phyloP scores from a whole-genome alignment of 352 stramenopile species.

The Phytophthora cryptogea region DNA sequence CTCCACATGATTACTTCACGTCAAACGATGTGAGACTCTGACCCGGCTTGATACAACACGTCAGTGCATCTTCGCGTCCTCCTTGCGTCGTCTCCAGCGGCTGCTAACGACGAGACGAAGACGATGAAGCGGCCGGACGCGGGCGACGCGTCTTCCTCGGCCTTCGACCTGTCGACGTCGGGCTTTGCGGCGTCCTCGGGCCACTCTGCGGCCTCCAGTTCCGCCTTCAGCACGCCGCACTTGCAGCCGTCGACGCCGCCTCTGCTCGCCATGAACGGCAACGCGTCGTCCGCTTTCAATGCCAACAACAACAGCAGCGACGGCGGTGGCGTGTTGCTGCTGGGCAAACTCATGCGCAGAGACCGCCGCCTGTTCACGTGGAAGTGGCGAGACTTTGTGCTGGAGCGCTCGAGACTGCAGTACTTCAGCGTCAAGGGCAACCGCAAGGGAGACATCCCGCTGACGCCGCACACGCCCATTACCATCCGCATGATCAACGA shows the following conservation, averaged over 20 bases:
- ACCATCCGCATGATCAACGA: conserved; percentile 70
- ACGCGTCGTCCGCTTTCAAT: no score
- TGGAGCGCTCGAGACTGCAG: conserved; percentile 70
- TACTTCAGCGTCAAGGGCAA: conserved; percentile 81
- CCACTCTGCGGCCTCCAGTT: conserved; percentile 1
- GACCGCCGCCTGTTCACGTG: conserved; percentile 81
- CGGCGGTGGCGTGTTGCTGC: conserved; percentile 45
- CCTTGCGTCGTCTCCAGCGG: neutral
- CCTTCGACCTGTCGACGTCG: conserved; percentile 5
- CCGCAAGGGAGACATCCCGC: conserved; percentile 72
- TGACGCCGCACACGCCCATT: conserved; percentile 69
- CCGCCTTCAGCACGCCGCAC: conserved; percentile 9
- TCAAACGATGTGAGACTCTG: neutral
- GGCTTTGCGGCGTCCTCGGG: neutral
- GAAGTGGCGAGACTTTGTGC: conserved; percentile 84
- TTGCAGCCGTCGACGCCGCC: conserved; percentile 13
- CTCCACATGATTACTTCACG: no score
- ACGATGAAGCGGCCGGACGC: conserved; percentile 28
- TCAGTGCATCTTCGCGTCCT: neutral
- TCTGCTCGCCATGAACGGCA: conserved; percentile 5
- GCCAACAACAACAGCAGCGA: neutral
- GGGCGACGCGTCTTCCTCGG: conserved; percentile 5
- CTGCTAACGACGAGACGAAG: conserved; percentile 19
- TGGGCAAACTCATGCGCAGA: conserved; percentile 76
- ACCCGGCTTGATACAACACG: neutral